Evolutionary conservation across 2,329 filamentous ascomycete species (phyloP).

Genomic region (Sarocladiaceae sp.): DNA sequence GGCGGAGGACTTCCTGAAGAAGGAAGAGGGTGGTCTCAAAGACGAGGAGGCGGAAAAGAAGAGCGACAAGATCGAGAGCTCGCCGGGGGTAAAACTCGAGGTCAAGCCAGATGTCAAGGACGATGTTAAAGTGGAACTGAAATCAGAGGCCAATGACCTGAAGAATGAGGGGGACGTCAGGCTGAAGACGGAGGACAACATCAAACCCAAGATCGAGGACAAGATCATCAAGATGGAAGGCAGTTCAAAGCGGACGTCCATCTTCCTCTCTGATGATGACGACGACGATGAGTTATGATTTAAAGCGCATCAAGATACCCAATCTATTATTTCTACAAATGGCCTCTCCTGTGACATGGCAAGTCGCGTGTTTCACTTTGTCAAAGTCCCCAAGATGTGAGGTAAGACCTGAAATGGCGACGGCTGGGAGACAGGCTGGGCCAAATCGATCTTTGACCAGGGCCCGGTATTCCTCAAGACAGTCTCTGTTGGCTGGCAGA

Average conservation of each 20-base stretch:
- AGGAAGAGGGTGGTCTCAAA: too few relatives aligned
- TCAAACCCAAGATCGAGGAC: conserved; percentile 9
- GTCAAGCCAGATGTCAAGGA: conserved; percentile 11
- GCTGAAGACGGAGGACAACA: background rate
- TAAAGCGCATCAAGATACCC: conserved; percentile 3
- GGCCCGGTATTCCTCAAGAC: conserved; percentile 41
- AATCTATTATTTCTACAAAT: conserved; percentile 1
- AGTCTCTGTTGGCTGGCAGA: conserved; percentile 42
- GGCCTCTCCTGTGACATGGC: background rate
- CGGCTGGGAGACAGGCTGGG: conserved; percentile 30
- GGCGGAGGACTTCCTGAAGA: conserved; percentile 4
- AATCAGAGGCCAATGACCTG: background rate
- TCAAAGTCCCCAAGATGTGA: conserved; percentile 45
- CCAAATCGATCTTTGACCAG: conserved; percentile 45
- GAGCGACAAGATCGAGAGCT: background rate
- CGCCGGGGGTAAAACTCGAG: conserved; percentile 2
- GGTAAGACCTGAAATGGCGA: conserved; percentile 36
- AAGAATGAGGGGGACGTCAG: conserved; percentile 7
- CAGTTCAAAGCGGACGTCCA: conserved; percentile 10
- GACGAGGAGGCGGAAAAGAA: conserved; percentile 1
- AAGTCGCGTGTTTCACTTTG: conserved; percentile 32
- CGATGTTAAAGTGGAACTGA: background rate
- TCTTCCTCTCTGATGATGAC: conserved; percentile 21
- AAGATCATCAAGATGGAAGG: conserved; percentile 6
- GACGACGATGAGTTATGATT: conserved; percentile 19